Conservation (phyloP, 2,329 filamentous ascomycete species). For the Metarhizium robertsii region DNA sequence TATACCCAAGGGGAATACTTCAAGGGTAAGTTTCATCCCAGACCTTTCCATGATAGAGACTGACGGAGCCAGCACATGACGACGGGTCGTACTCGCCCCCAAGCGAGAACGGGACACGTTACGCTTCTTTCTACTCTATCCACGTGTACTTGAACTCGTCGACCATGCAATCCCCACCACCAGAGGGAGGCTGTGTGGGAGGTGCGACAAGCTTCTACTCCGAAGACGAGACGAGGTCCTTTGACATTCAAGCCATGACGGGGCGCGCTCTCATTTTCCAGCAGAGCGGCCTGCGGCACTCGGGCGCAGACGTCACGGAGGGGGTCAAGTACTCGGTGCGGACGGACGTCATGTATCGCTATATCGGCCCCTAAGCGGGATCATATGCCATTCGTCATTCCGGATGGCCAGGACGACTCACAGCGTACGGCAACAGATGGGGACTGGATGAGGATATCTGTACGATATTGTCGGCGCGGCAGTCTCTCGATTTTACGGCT, state of each 20-base stretch:
- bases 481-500: no score
- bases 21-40: constrained; percentile 25
- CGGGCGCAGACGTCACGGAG: constrained; percentile 39
- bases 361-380: no score
- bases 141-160: constrained; percentile 38
- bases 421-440: no score
- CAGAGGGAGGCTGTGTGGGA: constrained; percentile 28
- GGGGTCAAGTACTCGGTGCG: constrained; percentile 49
- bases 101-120: constrained; percentile 33
- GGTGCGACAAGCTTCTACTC: constrained; percentile 49
- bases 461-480: no score
- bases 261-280: constrained; percentile 54
- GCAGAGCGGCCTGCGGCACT: constrained; percentile 40
- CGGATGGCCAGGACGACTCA: no score
- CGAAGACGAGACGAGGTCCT: constrained; percentile 26
- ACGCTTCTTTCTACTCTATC: constrained; percentile 40
- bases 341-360: constrained; percentile 43
- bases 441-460: no score
- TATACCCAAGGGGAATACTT: constrained; percentile 69
- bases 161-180: constrained; percentile 7
- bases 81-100: constrained; percentile 53
- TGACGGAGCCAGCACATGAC: constrained; percentile 45
- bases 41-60: background rate
- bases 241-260: constrained; percentile 46
- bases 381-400: no score